Evolutionary conservation across 768 basidiomycete species (phyloP), one percentile per base, ranked within the genome.

Genomic region (Myochromella boudieri): DNA sequence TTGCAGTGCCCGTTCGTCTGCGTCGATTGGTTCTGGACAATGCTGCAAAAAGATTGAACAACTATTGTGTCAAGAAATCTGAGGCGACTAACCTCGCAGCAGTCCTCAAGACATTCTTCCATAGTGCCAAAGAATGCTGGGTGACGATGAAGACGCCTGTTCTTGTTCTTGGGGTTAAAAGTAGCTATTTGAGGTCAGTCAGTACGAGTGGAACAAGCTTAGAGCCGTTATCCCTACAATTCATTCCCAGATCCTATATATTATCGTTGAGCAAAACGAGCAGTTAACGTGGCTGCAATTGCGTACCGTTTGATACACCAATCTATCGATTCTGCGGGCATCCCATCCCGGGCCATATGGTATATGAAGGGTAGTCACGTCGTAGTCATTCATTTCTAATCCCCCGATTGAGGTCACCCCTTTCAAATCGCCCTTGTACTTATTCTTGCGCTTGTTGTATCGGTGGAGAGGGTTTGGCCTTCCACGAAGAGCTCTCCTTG

Each of bases 271-370:
- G n/a, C n/a, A n/a, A n/a, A n/a, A n/a, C n/a, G n/a, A n/a, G n/a
- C n/a, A n/a, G n/a, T n/a, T n/a, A n/a, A n/a, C n/a, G n/a, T n/a
- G n/a, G n/a, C n/a, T n/a, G n/a, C n/a, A 39, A 50, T 44, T 32
- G 5, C 70, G 48, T 50, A 79, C 80, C 31, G 80, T 82, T 55
- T 77, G 74, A 57, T 78, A 82, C 14, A 83, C 67, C 41, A 81
- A 57, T 49, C 75, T 81, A 45, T 80, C 76, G 41, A 82, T 79
- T 41, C 77, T 67, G 32, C 71, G 67, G 4, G 80, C 75, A 53
- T 77, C 71, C 78, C 78, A 82, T 3, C 77, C 76, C 22, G 77
- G 79, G 4, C 81, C 81, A 57, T 84, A 84, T 1, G 81, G 81
- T 36, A 82, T 77, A 53, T 82, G 80, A 32, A 82, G 60, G 9